Percentiles rank a stretch among this genome's conserved stretches.
phyloP scores from a whole-genome alignment of 305 asterid genomes.

The Solanum hybrid region DNA sequence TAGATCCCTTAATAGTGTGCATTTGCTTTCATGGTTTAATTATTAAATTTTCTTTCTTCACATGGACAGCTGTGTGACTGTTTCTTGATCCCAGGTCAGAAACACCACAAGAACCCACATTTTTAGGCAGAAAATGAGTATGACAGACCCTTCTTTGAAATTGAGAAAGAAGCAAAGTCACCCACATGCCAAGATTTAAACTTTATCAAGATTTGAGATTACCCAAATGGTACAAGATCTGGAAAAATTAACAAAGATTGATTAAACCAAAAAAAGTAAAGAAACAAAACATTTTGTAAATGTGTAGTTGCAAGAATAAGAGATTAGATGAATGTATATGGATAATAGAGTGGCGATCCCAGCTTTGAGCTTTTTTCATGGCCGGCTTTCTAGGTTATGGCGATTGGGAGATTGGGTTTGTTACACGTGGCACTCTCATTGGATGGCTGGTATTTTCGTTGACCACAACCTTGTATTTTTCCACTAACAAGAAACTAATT shows the following conservation, averaged over 20 bases:
- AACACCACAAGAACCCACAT: constrained; percentile 8
- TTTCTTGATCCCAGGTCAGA: constrained; percentile 17
- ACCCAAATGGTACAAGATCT: not conserved
- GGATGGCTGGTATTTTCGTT: not conserved
- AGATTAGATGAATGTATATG: constrained; percentile 8
- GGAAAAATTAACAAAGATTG: not conserved
- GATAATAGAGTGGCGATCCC: constrained; percentile 30
- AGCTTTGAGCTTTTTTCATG: constrained; percentile 21
- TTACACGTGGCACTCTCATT: constrained; percentile 16
- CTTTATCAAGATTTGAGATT: not conserved
- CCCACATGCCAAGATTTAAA: constrained; percentile 18
- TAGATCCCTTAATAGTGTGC: not conserved
- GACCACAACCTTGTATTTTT: not conserved
- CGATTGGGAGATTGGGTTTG: constrained; percentile 9
- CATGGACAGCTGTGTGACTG: constrained; percentile 18
- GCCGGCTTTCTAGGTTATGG: constrained; percentile 36
- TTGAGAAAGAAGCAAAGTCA: constrained; percentile 10
- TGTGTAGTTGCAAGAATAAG: constrained; percentile 42
- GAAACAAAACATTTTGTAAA: constrained; percentile 15
- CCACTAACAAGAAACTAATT: not conserved
- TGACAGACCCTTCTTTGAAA: constrained; percentile 2
- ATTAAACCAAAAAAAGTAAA: not conserved
- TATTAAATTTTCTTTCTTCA: not conserved
- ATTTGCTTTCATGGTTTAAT: constrained; percentile 9
- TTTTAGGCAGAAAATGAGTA: not conserved